Evolutionary conservation across 1,139 yeast genomes (phyloP).

Genomic region (Kurtzmaniella quercitrusa): DNA sequence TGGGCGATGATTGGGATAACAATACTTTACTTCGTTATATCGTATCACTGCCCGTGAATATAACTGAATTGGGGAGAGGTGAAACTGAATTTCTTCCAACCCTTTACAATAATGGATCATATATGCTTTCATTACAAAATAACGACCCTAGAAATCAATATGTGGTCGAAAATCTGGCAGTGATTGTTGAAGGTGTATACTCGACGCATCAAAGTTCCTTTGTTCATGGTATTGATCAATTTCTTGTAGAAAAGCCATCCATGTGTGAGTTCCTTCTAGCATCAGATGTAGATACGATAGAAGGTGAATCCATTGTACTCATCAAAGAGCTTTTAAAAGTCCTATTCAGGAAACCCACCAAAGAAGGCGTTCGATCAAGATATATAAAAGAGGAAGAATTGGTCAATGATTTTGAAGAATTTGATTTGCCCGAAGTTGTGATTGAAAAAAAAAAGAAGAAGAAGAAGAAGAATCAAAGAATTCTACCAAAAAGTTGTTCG

Average conservation of each 20-base stretch:
- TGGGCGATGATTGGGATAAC: constrained; percentile 15
- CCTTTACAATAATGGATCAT: constrained; percentile 18
- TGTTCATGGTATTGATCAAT: constrained; percentile 65
- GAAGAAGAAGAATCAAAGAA: constrained; percentile 8
- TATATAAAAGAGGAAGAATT: background rate
- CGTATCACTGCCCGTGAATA: constrained; percentile 29
- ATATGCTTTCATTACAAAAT: constrained; percentile 27
- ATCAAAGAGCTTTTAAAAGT: constrained; percentile 28
- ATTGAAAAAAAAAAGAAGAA: constrained; percentile 10
- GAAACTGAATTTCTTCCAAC: constrained; percentile 31
- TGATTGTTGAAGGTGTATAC: constrained; percentile 60
- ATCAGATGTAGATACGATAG: constrained; percentile 9
- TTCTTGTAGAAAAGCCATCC: constrained; percentile 42
- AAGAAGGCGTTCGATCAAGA: background rate
- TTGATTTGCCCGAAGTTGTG: constrained; percentile 8
- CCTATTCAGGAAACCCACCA: constrained; percentile 19
- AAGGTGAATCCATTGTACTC: constrained; percentile 23
- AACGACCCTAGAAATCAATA: constrained; percentile 27
- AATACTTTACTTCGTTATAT: constrained; percentile 30
- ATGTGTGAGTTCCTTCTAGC: constrained; percentile 38
- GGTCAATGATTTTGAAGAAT: background rate
- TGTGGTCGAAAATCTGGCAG: constrained; percentile 46
- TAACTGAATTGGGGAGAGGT: constrained; percentile 13
- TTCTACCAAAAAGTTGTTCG: constrained; percentile 26
- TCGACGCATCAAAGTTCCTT: constrained; percentile 71